phyloP scores from a whole-genome alignment of 2,329 filamentous ascomycete genomes.

The Hirsutella minnesotensis region DNA sequence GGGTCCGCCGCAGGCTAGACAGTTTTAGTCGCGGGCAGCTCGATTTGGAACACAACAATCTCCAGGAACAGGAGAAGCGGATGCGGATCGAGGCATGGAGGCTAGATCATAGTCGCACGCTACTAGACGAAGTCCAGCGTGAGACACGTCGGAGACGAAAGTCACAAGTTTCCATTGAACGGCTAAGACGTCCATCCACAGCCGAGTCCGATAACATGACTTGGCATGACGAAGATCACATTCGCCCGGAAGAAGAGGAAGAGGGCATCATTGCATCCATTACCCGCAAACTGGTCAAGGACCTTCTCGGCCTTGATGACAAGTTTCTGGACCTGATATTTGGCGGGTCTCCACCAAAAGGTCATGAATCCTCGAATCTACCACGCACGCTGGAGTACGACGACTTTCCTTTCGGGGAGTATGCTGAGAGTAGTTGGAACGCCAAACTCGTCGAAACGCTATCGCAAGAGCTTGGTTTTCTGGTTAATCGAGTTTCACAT shows the following conservation, averaged over 20 bases:
- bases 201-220: conserved; percentile 29
- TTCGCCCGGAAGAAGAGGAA: conserved; percentile 33
- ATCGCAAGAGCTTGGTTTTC: conserved; percentile 71
- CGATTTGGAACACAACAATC: conserved; percentile 39
- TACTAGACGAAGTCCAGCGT: conserved; percentile 80
- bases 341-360: conserved; percentile 59
- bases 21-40: conserved; percentile 38
- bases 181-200: conserved; percentile 15
- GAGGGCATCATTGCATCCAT: conserved; percentile 71
- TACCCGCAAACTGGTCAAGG: conserved; percentile 74
- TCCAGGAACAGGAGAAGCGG: conserved; percentile 61
- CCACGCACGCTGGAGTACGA: conserved; percentile 31
- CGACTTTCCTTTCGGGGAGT: conserved; percentile 21
- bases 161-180: conserved; percentile 38
- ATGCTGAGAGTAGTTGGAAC: conserved; percentile 66
- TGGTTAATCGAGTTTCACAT: conserved; percentile 67
- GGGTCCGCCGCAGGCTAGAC: conserved; percentile 42
- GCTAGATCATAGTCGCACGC: conserved; percentile 73
- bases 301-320: conserved; percentile 87
- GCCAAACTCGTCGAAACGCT: conserved; percentile 71
- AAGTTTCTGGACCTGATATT: conserved; percentile 74
- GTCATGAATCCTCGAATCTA: conserved; percentile 24
- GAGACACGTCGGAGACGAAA: conserved; percentile 63
- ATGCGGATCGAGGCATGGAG: conserved; percentile 86
- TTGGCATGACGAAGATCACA: conserved; percentile 40